Evolutionary conservation across 768 basidiomycete genomes (phyloP), one percentile per base, ranked within the genome.

Genomic region (Macrolepiota dolichaula): DNA sequence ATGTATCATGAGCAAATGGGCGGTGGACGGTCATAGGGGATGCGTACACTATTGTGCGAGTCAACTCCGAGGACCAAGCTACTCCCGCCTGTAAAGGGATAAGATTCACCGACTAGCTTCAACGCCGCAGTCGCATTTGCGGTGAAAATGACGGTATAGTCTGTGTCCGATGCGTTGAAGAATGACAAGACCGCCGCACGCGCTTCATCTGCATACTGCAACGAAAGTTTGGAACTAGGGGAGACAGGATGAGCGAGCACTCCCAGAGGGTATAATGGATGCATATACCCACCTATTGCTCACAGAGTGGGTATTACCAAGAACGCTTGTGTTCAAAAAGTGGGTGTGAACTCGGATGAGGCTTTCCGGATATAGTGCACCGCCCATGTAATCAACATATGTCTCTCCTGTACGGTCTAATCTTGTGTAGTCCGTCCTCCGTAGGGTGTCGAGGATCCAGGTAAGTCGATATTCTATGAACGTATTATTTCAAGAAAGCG

Each of bases 311-410:
- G 92, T 92, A 70, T 94, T 93, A 1, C 91, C 92, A 61, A 94
- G 80, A 47, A 93, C 79, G 67, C 73, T 84, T 54, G 74, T 76
- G 42, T 79, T 83, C 35, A 94, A 80, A 68, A 92, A 91, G 53
- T 84, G 82, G 42, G 85, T 79, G 65, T 92, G 89, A 10, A 85
- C 82, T 40, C 80, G 81, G 61, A 93, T 82, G 36, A 94, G 83
- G 65, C 85, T 88, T 66, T 91, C 88, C 11, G 92, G 92, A 64
- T 91, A 91, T 36, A 93, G 76, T 0, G 89, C 83, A 24, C 89
- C 91, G 32, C 92, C 92, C 89, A 93, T 93, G 64, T 89, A 93
- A 68, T 94, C 92, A 62, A 92, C 87, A 62, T 93, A 93, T 9
- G 86, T 88, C 74, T 92, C 89, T 5, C 84, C 84, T 9, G 76